These are phyloP conservation scores for Pinus albicaulis DNA, from an alignment of 75 land plant species.

Conservation along the genomic window DNA sequence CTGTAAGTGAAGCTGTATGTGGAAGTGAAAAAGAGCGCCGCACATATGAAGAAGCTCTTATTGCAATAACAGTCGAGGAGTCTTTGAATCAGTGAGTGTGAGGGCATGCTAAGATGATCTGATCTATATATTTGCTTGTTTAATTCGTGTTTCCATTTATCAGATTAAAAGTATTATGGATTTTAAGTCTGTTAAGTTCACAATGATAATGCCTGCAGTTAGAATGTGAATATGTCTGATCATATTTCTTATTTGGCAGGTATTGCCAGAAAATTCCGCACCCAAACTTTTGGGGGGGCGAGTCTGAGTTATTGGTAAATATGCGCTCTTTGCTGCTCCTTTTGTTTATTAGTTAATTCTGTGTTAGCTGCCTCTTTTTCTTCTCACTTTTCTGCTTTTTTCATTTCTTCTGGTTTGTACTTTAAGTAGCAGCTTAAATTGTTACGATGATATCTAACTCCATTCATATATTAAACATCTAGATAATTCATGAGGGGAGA, in stretches of 20 bases:
- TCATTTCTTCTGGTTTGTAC: too few species aligned
- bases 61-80: constrained; percentile 89
- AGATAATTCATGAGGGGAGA: too few species aligned
- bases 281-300: constrained; percentile 96
- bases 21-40: constrained; percentile 54
- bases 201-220: background rate
- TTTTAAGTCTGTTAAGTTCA: background rate
- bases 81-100: constrained; percentile 60
- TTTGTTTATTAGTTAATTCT: background rate
- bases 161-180: background rate
- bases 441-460: too few species aligned
- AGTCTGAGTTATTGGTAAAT: constrained; percentile 86
- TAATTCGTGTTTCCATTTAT: constrained; percentile 4
- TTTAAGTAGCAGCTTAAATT: too few species aligned
- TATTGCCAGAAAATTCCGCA: constrained; percentile 80
- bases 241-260: constrained; percentile 31
- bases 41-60: constrained; percentile 74
- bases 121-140: background rate
- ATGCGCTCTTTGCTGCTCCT: too few species aligned
- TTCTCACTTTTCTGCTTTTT: too few species aligned
- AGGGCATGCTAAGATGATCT: background rate
- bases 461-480: too few species aligned
- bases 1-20: constrained; percentile 88
- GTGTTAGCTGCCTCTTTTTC: background rate
- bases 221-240: background rate